These are phyloP conservation scores for Cryptosporidium viatorum DNA, from an alignment of 169 alveolate genomes.

Conservation along the genomic window DNA sequence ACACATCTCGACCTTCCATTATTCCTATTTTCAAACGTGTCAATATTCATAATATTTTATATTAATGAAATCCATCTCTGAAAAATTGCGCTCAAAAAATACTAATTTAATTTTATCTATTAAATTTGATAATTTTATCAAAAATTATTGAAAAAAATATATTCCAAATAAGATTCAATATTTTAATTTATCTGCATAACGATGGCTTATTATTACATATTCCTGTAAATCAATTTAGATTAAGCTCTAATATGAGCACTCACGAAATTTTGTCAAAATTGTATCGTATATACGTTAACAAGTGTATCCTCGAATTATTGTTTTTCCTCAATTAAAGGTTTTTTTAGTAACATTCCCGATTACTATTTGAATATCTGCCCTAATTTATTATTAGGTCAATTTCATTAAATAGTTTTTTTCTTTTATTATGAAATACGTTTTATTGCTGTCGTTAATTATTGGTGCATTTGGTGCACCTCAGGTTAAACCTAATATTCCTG, in stretches of 20 bases:
- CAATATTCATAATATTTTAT: not conserved
- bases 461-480: conserved; percentile 73
- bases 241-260: conserved; percentile 25
- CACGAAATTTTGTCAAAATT: conserved; percentile 5
- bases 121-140: not conserved
- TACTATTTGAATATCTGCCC: conserved; percentile 57
- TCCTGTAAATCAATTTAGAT: not conserved
- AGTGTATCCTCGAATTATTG: conserved; percentile 41
- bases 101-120: not conserved
- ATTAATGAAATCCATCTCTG: not conserved
- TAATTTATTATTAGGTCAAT: conserved; percentile 36
- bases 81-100: conserved; percentile 1
- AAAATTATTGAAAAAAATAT: not conserved
- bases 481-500: conserved; percentile 57
- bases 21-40: not conserved
- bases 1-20: not conserved
- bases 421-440: conserved; percentile 22
- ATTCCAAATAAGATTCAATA: no score
- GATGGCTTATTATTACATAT: not conserved
- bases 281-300: conserved; percentile 3
- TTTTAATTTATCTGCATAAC: not conserved
- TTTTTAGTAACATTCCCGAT: not conserved
- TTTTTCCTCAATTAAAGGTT: conserved; percentile 17
- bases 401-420: conserved; percentile 22
- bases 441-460: conserved; percentile 23